Percentiles rank a stretch among this genome's conserved stretches.
Evolutionary conservation across 148 eudicot species (phyloP).

Genomic region (Beta vulgaris): DNA sequence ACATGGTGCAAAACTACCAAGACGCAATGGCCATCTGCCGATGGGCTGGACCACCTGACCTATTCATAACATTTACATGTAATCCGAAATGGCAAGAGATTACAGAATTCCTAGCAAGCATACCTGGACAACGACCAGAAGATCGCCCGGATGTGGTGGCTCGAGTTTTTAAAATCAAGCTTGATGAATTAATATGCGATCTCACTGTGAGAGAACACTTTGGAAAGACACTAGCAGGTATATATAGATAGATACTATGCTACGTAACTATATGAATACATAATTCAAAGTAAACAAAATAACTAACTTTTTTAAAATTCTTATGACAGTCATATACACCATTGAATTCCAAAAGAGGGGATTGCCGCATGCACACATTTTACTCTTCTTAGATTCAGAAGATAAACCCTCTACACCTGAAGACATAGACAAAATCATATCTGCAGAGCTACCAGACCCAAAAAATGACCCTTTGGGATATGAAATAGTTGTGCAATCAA

Average conservation of each 20-base stretch:
- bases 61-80: constrained; percentile 25
- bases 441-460: constrained; percentile 22
- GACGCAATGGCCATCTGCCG: constrained; percentile 29
- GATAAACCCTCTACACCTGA: constrained; percentile 9
- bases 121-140: background rate
- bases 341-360: constrained; percentile 28
- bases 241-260: too few relatives aligned
- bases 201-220: background rate
- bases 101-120: background rate
- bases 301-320: too few relatives aligned
- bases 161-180: constrained; percentile 29
- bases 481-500: background rate
- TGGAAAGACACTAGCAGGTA: constrained; percentile 9
- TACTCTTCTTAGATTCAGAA: background rate
- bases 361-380: constrained; percentile 11
- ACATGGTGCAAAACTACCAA: constrained; percentile 30
- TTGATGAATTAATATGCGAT: constrained; percentile 8
- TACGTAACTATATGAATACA: too few relatives aligned
- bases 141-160: constrained; percentile 24
- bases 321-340: constrained; percentile 28
- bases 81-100: constrained; percentile 32
- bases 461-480: background rate
- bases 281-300: too few relatives aligned
- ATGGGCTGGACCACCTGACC: constrained; percentile 9
- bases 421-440: constrained; percentile 21